Conservation (phyloP, 148 eudicot genomes). For the Persicaria tinctoria region DNA sequence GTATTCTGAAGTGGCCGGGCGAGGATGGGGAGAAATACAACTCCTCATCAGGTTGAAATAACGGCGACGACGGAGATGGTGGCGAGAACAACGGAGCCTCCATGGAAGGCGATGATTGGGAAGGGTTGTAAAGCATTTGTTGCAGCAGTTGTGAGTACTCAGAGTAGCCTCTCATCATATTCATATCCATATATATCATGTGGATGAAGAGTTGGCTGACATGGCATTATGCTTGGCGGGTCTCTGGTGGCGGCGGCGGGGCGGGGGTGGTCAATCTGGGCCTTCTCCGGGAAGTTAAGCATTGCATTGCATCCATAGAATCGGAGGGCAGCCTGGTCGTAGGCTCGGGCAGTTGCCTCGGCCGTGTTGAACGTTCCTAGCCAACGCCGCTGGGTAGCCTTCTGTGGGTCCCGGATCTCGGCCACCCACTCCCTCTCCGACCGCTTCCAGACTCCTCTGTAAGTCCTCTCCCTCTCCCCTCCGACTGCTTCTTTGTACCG, state of each 20-base stretch:
- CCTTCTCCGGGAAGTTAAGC: constrained; percentile 13
- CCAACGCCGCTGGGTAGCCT: constrained; percentile 8
- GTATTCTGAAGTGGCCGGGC: too few relatives aligned
- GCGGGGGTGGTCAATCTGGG: too few relatives aligned
- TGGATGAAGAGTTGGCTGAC: not conserved
- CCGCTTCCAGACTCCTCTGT: constrained; percentile 9
- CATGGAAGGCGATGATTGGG: too few relatives aligned
- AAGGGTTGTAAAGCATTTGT: too few relatives aligned
- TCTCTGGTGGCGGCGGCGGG: not conserved
- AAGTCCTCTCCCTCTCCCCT: not conserved
- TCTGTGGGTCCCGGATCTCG: constrained; percentile 11
- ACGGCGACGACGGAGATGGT: too few relatives aligned
- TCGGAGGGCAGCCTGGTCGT: constrained; percentile 7
- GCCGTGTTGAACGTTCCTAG: constrained; percentile 13
- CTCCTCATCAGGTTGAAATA: too few relatives aligned
- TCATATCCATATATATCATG: not conserved
- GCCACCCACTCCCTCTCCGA: constrained; percentile 8
- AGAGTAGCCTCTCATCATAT: constrained; percentile 2
- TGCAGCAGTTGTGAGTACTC: constrained; percentile 9
- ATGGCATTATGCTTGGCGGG: not conserved
- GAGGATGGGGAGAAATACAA: too few relatives aligned
- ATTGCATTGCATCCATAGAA: constrained; percentile 2
- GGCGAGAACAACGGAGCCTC: too few relatives aligned
- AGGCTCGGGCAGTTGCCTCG: constrained; percentile 8
- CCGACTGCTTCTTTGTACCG: not conserved